Evolutionary conservation across 345 rosid species (phyloP), one percentile per base, ranked within the genome.

Genomic region (Litchi chinensis): DNA sequence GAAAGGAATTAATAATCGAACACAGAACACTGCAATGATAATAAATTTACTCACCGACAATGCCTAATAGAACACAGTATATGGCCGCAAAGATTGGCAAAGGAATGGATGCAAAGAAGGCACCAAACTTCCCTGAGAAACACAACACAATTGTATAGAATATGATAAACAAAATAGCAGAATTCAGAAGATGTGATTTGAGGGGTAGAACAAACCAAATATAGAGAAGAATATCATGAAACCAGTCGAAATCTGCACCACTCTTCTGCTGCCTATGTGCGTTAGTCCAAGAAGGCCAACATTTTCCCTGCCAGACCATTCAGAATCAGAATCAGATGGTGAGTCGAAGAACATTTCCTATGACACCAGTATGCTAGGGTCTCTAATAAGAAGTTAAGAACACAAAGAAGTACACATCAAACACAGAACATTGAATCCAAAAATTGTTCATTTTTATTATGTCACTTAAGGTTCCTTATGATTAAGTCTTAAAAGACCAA

Each of bases 141-240:
- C 52, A 78, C 19, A 16, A 50, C 44, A 50, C 59, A 32, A 64
- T 54, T 22, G 73, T 63, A 40, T 56, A 66, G 44, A 32, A 71
- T 64, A 37, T 54, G 18, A 80, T 60, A 60, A n/a, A 66, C 26
- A 43, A 66, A 10, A 1, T 8, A 64, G 59, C 32, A 39, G 65
- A 2, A 32, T 28, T 43, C 5, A 2, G 22, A 40, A 1, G 18
- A 57, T 70, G 68, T 11, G 39, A 71, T 24, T 28, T 21, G 3
- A 57, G 21, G 57, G 24, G 44, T 21, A 76, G 71, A 15, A 82
- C 93, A 39, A 73, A 96, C 99, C 99, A 79, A 96, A 96, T 85
- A 96, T 89, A 79, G 99, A 91, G 94, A 94, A 94, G 81, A 96
- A 96, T 79, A 96, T 85, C 99, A 96, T 94, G 92, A 96, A 96